Evolutionary conservation across 2,329 filamentous ascomycete species (phyloP), one percentile per base, ranked within the genome.

Genomic region (Pestalotiopsis fici): DNA sequence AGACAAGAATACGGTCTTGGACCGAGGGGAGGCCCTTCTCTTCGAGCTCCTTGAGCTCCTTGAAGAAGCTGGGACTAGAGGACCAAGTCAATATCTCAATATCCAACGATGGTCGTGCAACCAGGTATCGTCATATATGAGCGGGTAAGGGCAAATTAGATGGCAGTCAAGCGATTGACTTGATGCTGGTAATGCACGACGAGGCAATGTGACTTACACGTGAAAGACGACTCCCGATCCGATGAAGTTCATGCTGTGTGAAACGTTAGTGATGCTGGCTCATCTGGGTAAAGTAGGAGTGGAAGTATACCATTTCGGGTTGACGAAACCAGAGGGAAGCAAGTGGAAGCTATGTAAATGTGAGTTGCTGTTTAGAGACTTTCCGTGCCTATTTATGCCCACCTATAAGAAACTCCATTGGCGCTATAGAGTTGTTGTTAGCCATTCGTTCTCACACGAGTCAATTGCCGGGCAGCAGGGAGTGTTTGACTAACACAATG

Each of bases 291-390:
- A 13, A 4, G 23, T 13, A 12, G n/a, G 39, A 4, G 7, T n/a
- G 60, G 25, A 47, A 25, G 27, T 1, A 39, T 65, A 65, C 50
- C 88, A 92, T 56, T 83, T 82, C 6, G 91, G 90, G 76, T 91
- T 93, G 71, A 95, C 84, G 69, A 95, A 86, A 68, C 93, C 93
- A 66, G 88, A 92, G 27, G 90, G 67, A 39, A 69, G 67, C 35
- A 69, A 47, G 35, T 69, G 67, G 57, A 69, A 69, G 62, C 62
- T 65, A n/a, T n/a, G 9, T 37, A 23, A 50, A 7, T 13, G 60
- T 63, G 23, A 63, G 60, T 50, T 50, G 25, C 13, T 57, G 55
- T 57, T 57, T 9, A 25, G 15, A 15, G 23, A 23, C n/a, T 9
- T 56, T 61, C 59, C 27, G 13, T 39, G 4, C 23, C 59, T 61